Percentiles rank a stretch among this genome's conserved stretches.
Evolutionary conservation across 306 rosid species (phyloP).

Genomic region (Arachis stenosperma): DNA sequence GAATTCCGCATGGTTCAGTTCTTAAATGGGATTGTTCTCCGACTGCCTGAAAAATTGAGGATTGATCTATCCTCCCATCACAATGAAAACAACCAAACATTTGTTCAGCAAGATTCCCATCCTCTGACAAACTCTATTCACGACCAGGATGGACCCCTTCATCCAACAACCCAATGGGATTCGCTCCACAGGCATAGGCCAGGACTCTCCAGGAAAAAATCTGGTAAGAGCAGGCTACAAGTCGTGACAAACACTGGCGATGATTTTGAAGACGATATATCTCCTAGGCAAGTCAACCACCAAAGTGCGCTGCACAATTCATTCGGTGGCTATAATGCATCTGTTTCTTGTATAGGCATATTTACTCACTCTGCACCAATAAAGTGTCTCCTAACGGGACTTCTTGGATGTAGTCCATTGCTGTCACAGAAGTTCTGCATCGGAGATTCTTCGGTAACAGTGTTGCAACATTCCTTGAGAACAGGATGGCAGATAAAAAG

Average conservation of each 20-base stretch:
- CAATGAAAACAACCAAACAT: slow-evolving; percentile 61
- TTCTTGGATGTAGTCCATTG: slow-evolving; percentile 87
- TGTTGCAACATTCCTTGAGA: slow-evolving; percentile 89
- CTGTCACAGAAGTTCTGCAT: slow-evolving; percentile 87
- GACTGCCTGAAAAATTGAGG: slow-evolving; percentile 78
- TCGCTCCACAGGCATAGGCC: slow-evolving; percentile 68
- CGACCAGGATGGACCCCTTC: slow-evolving; percentile 69
- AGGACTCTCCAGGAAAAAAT: slow-evolving; percentile 73
- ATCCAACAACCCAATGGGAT: slow-evolving; percentile 64
- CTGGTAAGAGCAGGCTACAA: slow-evolving; percentile 94
- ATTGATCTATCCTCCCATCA: slow-evolving; percentile 57
- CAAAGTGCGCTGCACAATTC: slow-evolving; percentile 62
- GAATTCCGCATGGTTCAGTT: slow-evolving; percentile 87
- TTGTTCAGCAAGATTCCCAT: slow-evolving; percentile 66
- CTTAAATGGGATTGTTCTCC: slow-evolving; percentile 71
- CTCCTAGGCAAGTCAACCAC: slow-evolving; percentile 64
- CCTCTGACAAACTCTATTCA: slow-evolving; percentile 62
- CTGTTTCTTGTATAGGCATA: slow-evolving; percentile 69
- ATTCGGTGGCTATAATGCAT: slow-evolving; percentile 57
- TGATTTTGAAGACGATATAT: slow-evolving; percentile 72
- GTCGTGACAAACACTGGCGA: slow-evolving; percentile 78
- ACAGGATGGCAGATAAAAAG: slow-evolving; percentile 97
- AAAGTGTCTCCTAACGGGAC: slow-evolving; percentile 87
- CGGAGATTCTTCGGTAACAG: slow-evolving; percentile 93
- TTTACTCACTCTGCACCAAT: slow-evolving; percentile 92